These are phyloP conservation scores for Coemansia nantahalensis DNA, from an alignment of 192 early-diverging fungal genomes.

Conservation along the genomic window DNA sequence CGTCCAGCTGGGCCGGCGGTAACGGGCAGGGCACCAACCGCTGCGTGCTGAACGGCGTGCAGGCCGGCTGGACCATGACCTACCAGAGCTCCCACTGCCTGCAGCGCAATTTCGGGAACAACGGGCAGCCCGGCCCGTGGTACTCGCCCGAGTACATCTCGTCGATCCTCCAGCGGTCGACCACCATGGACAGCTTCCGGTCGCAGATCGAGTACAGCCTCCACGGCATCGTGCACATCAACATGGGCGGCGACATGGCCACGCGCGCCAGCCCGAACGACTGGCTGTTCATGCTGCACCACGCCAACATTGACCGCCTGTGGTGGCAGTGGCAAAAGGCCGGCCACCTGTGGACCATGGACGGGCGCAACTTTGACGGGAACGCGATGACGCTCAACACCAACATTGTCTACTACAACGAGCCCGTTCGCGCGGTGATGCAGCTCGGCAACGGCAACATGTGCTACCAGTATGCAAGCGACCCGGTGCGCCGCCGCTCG, in stretches of 20 bases:
- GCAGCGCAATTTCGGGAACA: constrained; percentile 47
- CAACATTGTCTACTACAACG: constrained; percentile 36
- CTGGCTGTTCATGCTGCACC: constrained; percentile 55
- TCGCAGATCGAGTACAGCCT: constrained; percentile 47
- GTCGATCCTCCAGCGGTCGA: constrained; percentile 35
- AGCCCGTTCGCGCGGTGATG: constrained; percentile 48
- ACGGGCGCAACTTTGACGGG: constrained; percentile 40
- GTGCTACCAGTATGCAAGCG: constrained; percentile 54
- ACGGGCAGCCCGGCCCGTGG: constrained; percentile 34
- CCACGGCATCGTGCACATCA: constrained; percentile 51
- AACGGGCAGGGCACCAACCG: constrained; percentile 40
- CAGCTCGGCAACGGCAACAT: constrained; percentile 52
- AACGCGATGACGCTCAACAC: constrained; percentile 18
- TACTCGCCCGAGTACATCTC: constrained; percentile 52
- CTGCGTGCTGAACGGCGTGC: constrained; percentile 41
- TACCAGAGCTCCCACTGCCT: constrained; percentile 50
- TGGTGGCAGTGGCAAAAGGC: constrained; percentile 54
- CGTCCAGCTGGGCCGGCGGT: constrained; percentile 49
- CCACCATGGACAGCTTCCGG: constrained; percentile 42
- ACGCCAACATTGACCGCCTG: constrained; percentile 52
- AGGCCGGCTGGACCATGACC: constrained; percentile 42
- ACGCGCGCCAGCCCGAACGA: constrained; percentile 51
- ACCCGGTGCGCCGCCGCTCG: constrained; percentile 27
- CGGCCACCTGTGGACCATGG: constrained; percentile 39
- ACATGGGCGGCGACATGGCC: constrained; percentile 55